phyloP scores from a whole-genome alignment of 1,284 basidiomycete genomes.

The Sporisorium sorghi region DNA sequence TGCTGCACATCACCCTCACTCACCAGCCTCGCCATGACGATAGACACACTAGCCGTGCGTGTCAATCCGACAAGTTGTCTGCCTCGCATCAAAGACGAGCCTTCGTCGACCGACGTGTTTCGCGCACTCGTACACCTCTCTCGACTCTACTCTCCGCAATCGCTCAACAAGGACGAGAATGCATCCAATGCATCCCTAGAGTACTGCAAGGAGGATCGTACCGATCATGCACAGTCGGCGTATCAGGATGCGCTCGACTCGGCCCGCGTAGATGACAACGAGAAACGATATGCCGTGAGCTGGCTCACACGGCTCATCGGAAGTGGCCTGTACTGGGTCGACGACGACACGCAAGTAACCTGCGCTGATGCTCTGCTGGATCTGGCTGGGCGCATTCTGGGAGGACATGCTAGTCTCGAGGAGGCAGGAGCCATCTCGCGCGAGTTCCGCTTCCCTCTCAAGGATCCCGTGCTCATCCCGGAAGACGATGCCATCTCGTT shows the following conservation, averaged over 20 bases:
- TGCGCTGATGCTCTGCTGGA: constrained; percentile 38
- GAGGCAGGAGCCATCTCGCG: constrained; percentile 43
- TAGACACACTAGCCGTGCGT: background rate
- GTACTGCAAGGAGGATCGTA: background rate
- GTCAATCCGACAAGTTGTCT: constrained; percentile 43
- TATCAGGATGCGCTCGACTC: constrained; percentile 37
- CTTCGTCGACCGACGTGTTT: constrained; percentile 11
- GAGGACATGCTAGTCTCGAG: constrained; percentile 39
- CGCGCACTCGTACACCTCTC: constrained; percentile 28
- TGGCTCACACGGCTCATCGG: constrained; percentile 54
- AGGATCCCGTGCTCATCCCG: constrained; percentile 19
- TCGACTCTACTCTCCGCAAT: constrained; percentile 36
- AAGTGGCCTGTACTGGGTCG: constrained; percentile 41
- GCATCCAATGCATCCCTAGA: background rate
- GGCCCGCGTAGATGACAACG: constrained; percentile 36
- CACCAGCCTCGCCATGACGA: constrained; percentile 7
- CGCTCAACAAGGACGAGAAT: constrained; percentile 16
- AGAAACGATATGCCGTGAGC: constrained; percentile 43
- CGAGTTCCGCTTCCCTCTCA: constrained; percentile 44
- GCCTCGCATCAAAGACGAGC: constrained; percentile 35
- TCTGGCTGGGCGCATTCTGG: constrained; percentile 44
- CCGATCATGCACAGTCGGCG: background rate
- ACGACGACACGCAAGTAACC: constrained; percentile 11
- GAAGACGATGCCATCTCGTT: constrained; percentile 5
- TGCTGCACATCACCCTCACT: no score